A percentile compares a stretch with the other conserved stretches of the same genome.
These are phyloP conservation scores for Daldinia decipiens DNA, from an alignment of 495 filamentous ascomycete species.

Conservation along the genomic window DNA sequence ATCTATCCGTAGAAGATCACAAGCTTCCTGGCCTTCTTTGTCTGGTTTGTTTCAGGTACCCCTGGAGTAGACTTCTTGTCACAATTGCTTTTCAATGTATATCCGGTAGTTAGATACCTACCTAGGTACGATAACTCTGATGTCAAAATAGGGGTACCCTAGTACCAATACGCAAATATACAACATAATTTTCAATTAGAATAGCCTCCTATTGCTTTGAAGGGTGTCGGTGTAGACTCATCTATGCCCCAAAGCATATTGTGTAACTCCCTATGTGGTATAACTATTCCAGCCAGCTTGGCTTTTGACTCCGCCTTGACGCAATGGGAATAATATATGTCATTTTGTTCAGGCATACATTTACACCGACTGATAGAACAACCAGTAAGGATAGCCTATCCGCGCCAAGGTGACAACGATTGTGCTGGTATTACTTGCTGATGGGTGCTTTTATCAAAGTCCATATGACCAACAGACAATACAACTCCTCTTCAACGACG, in stretches of 20 bases:
- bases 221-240: neutral
- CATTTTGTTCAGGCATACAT: neutral
- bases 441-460: neutral
- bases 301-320: neutral
- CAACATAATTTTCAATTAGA: neutral
- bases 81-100: too few species aligned
- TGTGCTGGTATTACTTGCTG: neutral
- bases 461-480: neutral
- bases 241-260: neutral
- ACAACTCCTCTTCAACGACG: neutral
- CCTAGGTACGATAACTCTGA: too few species aligned
- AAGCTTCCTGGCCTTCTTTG: too few species aligned
- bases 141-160: too few species aligned
- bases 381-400: neutral
- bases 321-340: neutral
- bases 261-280: neutral
- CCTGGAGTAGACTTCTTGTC: too few species aligned
- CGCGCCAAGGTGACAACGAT: neutral
- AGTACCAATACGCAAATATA: neutral
- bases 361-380: neutral
- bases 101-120: too few species aligned
- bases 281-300: neutral
- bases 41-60: too few species aligned
- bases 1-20: neutral
- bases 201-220: neutral